Percentiles rank a stretch among this genome's conserved stretches.
Conservation (phyloP, 352 stramenopile species). For the Globisporangium cystogenes region DNA sequence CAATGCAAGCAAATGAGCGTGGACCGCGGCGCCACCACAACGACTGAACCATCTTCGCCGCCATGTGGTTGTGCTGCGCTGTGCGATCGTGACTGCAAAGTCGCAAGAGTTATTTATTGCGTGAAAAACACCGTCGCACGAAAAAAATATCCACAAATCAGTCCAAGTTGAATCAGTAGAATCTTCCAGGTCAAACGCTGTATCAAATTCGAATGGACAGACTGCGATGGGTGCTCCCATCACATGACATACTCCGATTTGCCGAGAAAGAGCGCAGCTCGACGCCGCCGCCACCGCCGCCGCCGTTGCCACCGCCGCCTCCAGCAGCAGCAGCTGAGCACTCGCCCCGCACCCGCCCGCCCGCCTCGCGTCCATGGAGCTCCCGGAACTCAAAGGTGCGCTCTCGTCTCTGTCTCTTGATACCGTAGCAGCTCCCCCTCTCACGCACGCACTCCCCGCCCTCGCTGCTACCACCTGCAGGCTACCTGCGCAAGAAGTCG, state of each 20-base stretch:
- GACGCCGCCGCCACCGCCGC: neutral
- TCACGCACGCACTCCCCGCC: neutral
- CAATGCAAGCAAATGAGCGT: too few species aligned
- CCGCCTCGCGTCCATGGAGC: constrained; percentile 41
- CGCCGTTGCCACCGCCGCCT: neutral
- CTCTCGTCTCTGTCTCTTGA: neutral
- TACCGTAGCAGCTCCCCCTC: neutral
- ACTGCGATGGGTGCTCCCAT: neutral
- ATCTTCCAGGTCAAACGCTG: neutral
- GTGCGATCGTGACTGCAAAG: too few species aligned
- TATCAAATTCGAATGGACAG: neutral
- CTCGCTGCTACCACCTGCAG: constrained; percentile 18
- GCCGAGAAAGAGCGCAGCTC: neutral
- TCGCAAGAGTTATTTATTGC: too few species aligned
- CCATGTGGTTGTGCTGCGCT: too few species aligned
- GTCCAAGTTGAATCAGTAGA: neutral
- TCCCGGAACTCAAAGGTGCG: constrained; percentile 78
- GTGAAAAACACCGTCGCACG: too few species aligned
- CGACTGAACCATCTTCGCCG: too few species aligned
- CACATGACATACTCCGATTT: neutral
- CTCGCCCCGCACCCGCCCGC: too few species aligned
- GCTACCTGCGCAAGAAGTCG: constrained; percentile 92
- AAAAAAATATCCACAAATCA: neutral
- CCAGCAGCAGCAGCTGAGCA: neutral
- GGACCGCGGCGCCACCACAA: too few species aligned